These are phyloP conservation scores for Colletotrichum sidae DNA, from an alignment of 2,329 filamentous ascomycete species.

Conservation along the genomic window DNA sequence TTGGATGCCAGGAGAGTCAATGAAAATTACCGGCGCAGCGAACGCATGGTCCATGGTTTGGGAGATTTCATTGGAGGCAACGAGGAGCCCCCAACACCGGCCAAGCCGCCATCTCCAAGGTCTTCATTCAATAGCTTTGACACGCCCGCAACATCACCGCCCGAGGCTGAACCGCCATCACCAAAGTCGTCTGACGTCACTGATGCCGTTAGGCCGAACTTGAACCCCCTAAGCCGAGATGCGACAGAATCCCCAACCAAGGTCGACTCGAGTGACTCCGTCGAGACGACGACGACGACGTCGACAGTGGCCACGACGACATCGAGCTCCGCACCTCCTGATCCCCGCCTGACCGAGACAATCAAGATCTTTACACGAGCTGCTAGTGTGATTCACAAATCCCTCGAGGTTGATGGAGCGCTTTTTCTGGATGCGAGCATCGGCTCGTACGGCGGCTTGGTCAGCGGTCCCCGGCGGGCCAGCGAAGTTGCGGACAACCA, in stretches of 20 bases:
- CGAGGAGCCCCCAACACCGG: slow-evolving; percentile 20
- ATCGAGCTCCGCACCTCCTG: slow-evolving; percentile 32
- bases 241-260: slow-evolving; percentile 9
- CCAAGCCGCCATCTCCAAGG: slow-evolving; percentile 12
- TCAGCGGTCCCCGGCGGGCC: slow-evolving; percentile 37
- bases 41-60: slow-evolving; percentile 52
- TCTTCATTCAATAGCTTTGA: slow-evolving; percentile 18
- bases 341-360: slow-evolving; percentile 33
- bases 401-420: slow-evolving; percentile 47
- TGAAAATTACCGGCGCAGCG: slow-evolving; percentile 47
- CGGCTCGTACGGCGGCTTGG: slow-evolving; percentile 43
- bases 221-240: slow-evolving; percentile 24
- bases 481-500: slow-evolving; percentile 36
- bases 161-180: slow-evolving; percentile 4
- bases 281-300: slow-evolving; percentile 27
- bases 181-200: background rate
- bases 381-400: slow-evolving; percentile 55
- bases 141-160: slow-evolving; percentile 7
- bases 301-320: slow-evolving; percentile 32
- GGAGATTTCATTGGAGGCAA: slow-evolving; percentile 51
- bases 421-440: slow-evolving; percentile 41
- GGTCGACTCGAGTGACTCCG: slow-evolving; percentile 31
- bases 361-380: slow-evolving; percentile 54
- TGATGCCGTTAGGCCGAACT: slow-evolving; percentile 24
- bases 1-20: slow-evolving; percentile 48